Conservation (phyloP, 2,329 filamentous ascomycete genomes). For the Raffaelea albimanens region DNA sequence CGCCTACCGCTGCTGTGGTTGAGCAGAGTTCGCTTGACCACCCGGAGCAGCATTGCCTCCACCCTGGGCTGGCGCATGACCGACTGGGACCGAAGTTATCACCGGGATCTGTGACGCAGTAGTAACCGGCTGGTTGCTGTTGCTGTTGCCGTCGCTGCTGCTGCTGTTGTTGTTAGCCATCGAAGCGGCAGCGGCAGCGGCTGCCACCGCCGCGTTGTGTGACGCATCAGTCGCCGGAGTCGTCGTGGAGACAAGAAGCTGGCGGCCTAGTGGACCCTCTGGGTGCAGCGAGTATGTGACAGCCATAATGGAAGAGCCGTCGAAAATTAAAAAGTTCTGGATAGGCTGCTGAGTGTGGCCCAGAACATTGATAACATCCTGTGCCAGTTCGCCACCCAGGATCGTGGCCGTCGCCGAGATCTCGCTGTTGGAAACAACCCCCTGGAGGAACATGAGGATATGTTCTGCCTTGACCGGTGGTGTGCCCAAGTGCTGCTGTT, state of each 20-base stretch:
- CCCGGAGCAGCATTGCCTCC: too few species aligned
- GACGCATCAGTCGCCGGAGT: too few species aligned
- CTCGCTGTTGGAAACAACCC: slow-evolving; percentile 66
- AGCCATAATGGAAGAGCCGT: slow-evolving; percentile 71
- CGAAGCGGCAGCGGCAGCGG: background rate
- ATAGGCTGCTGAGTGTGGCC: slow-evolving; percentile 87
- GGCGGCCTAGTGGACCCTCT: slow-evolving; percentile 39
- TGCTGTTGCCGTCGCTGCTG: background rate
- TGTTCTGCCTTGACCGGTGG: slow-evolving; percentile 63
- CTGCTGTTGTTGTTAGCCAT: background rate
- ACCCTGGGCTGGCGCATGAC: too few species aligned
- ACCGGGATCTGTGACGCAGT: too few species aligned
- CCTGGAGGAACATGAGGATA: slow-evolving; percentile 76
- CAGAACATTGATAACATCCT: slow-evolving; percentile 95
- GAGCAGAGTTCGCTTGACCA: too few species aligned
- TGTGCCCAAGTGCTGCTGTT: slow-evolving; percentile 65
- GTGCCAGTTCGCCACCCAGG: slow-evolving; percentile 79
- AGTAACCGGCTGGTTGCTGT: too few species aligned
- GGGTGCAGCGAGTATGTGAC: slow-evolving; percentile 78
- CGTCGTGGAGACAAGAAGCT: slow-evolving; percentile 24
- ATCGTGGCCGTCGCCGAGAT: slow-evolving; percentile 81
- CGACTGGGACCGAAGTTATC: too few species aligned
- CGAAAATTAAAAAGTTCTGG: slow-evolving; percentile 89
- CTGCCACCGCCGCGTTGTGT: background rate
- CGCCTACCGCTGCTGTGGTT: too few species aligned